A percentile compares a stretch with the other conserved stretches of the same genome.
Evolutionary conservation across 805 yeast genomes (phyloP).

Genomic region (Komagataella kurtzmanii): DNA sequence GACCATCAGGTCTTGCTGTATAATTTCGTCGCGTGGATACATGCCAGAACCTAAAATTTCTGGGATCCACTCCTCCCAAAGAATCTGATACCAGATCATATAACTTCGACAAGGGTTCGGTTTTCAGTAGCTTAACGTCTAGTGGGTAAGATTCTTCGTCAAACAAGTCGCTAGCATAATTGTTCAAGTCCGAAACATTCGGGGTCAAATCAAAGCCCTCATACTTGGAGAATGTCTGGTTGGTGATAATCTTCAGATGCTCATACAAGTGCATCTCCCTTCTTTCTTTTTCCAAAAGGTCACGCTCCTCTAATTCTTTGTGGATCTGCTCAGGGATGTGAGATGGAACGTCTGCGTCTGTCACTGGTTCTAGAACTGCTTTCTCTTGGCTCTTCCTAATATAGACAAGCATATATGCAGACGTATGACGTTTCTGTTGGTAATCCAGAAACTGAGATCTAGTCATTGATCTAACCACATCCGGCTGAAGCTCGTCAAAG

Average conservation of each 20-base stretch:
- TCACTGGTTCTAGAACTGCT: constrained; percentile 44
- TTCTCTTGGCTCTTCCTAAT: constrained; percentile 49
- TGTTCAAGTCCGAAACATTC: constrained; percentile 31
- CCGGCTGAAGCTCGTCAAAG: constrained; percentile 42
- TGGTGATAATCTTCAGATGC: constrained; percentile 42
- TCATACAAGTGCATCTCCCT: constrained; percentile 62
- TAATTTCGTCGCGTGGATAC: constrained; percentile 57
- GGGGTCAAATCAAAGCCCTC: constrained; percentile 71
- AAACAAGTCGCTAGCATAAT: constrained; percentile 36
- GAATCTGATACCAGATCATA: constrained; percentile 32
- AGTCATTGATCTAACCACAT: constrained; percentile 34
- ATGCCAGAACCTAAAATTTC: constrained; percentile 43
- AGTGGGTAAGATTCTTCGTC: constrained; percentile 34
- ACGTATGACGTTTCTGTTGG: constrained; percentile 67
- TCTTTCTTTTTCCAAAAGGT: constrained; percentile 35
- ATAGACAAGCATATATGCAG: constrained; percentile 96
- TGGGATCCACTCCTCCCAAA: constrained; percentile 20
- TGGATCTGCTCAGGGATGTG: constrained; percentile 57
- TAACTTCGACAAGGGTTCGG: constrained; percentile 36
- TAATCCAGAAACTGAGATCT: constrained; percentile 52
- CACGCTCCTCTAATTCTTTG: constrained; percentile 39
- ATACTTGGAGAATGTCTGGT: constrained; percentile 38
- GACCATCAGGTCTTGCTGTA: constrained; percentile 50
- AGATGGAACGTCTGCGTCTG: constrained; percentile 45
- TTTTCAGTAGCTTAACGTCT: constrained; percentile 38